phyloP scores from a whole-genome alignment of 805 yeast genomes.

The Spathaspora hagerdaliae region DNA sequence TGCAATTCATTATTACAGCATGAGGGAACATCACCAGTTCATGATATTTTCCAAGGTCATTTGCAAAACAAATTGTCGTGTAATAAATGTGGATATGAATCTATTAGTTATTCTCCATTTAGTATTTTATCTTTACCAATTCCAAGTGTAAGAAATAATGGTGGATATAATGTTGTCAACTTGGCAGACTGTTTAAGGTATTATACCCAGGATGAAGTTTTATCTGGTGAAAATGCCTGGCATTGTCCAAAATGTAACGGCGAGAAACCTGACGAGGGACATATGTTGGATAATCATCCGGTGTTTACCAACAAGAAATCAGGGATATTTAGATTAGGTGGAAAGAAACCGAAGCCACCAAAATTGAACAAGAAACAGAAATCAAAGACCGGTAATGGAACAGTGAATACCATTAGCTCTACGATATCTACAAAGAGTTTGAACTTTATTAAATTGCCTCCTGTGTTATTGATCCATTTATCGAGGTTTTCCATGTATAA shows the following conservation, averaged over 20 bases:
- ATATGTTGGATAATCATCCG: slow-evolving; percentile 27
- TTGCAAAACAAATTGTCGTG: slow-evolving; percentile 62
- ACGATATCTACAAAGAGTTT: slow-evolving; percentile 22
- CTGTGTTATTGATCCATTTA: slow-evolving; percentile 36
- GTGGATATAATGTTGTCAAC: slow-evolving; percentile 23
- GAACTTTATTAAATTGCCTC: slow-evolving; percentile 32
- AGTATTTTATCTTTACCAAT: slow-evolving; percentile 62
- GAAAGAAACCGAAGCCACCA: slow-evolving; percentile 32
- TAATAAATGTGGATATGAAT: slow-evolving; percentile 57
- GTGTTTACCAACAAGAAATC: slow-evolving; percentile 33
- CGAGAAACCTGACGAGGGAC: slow-evolving; percentile 1
- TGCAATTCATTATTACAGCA: slow-evolving; percentile 43
- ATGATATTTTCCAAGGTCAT: slow-evolving; percentile 69
- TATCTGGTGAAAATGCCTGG: slow-evolving; percentile 81
- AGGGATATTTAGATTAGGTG: slow-evolving; percentile 32
- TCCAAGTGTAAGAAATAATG: slow-evolving; percentile 30
- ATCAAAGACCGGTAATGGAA: slow-evolving; percentile 1
- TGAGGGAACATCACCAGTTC: slow-evolving; percentile 67
- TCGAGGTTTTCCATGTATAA: slow-evolving; percentile 45
- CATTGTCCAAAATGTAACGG: slow-evolving; percentile 65
- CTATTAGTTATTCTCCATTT: slow-evolving; percentile 59
- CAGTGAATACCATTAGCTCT: slow-evolving; percentile 2
- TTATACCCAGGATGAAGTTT: slow-evolving; percentile 60
- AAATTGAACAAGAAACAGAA: slow-evolving; percentile 11
- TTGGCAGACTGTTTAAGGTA: slow-evolving; percentile 61